These are phyloP conservation scores for Sarocladiaceae sp. DNA, from an alignment of 2,329 filamentous ascomycete species.

Conservation along the genomic window DNA sequence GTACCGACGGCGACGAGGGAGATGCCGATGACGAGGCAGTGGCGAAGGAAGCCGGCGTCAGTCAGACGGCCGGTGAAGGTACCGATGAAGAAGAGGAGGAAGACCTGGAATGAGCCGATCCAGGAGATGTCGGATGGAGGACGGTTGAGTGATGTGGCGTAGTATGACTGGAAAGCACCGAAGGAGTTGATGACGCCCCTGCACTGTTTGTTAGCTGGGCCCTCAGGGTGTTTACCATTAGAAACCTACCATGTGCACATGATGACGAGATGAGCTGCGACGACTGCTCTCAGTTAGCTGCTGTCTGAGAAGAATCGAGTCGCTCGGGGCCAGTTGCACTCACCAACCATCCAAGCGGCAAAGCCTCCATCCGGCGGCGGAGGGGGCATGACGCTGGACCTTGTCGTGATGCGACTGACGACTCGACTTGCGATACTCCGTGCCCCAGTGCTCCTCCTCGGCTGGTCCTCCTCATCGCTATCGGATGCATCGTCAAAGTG, in stretches of 20 bases:
- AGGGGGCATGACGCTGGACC: conserved; percentile 32
- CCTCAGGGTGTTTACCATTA: neutral
- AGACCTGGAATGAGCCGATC: conserved; percentile 50
- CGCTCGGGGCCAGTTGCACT: neutral
- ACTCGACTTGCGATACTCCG: conserved; percentile 27
- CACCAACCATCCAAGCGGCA: conserved; percentile 32
- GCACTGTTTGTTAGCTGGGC: conserved; percentile 2
- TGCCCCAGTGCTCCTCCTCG: conserved; percentile 8
- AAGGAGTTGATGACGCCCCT: conserved; percentile 50
- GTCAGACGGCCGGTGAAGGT: conserved; percentile 46
- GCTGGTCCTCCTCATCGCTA: conserved; percentile 6
- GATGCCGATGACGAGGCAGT: conserved; percentile 33
- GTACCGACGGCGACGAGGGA: conserved; percentile 38
- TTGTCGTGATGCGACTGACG: conserved; percentile 34
- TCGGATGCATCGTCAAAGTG: neutral
- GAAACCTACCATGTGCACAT: conserved; percentile 41
- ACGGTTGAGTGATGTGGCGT: conserved; percentile 28
- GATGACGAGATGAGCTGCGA: conserved; percentile 35
- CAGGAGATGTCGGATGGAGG: conserved; percentile 38
- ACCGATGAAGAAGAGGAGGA: conserved; percentile 49
- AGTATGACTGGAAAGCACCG: conserved; percentile 50
- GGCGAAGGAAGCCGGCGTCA: conserved; percentile 47
- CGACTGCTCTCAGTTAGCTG: conserved; percentile 11
- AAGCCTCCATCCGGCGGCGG: conserved; percentile 46
- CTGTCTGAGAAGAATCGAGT: neutral